A percentile compares a stretch with the other conserved stretches of the same genome.
These are phyloP conservation scores for Ambrosia artemisiifolia DNA, from an alignment of 129 eudicot genomes.

Conservation along the genomic window DNA sequence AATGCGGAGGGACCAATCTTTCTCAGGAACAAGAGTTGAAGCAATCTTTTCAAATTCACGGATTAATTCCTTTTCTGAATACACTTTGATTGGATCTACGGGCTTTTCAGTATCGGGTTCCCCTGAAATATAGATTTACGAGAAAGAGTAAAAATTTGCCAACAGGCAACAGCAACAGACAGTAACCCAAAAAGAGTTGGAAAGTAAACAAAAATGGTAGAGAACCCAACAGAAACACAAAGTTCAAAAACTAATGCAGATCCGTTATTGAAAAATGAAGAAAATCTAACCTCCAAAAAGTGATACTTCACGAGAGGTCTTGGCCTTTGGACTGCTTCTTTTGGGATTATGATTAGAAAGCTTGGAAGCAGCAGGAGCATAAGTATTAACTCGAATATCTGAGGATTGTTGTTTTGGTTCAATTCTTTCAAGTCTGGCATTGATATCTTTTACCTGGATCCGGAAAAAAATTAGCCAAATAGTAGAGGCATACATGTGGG, in stretches of 20 bases:
- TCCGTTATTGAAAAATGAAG: no score
- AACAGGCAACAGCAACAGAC: background rate
- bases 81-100: constrained; percentile 84
- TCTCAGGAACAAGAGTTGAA: constrained; percentile 81
- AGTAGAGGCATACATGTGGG: background rate
- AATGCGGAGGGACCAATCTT: constrained; percentile 96
- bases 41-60: constrained; percentile 92
- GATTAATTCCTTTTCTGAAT: constrained; percentile 86
- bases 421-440: constrained; percentile 82
- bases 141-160: background rate
- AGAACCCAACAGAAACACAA: background rate
- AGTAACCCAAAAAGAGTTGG: background rate
- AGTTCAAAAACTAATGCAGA: background rate
- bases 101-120: constrained; percentile 96
- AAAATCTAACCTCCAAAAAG: constrained; percentile 76
- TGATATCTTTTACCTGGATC: constrained; percentile 82
- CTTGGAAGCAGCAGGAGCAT: constrained; percentile 48
- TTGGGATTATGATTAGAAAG: constrained; percentile 51
- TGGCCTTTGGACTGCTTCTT: constrained; percentile 93
- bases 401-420: constrained; percentile 74
- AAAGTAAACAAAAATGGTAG: background rate
- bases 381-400: constrained; percentile 53
- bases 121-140: constrained; percentile 38
- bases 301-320: constrained; percentile 66
- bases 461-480: constrained; percentile 9